Conservation (phyloP, 441 rosid genomes). For the Pelargonium cotyledonis region DNA sequence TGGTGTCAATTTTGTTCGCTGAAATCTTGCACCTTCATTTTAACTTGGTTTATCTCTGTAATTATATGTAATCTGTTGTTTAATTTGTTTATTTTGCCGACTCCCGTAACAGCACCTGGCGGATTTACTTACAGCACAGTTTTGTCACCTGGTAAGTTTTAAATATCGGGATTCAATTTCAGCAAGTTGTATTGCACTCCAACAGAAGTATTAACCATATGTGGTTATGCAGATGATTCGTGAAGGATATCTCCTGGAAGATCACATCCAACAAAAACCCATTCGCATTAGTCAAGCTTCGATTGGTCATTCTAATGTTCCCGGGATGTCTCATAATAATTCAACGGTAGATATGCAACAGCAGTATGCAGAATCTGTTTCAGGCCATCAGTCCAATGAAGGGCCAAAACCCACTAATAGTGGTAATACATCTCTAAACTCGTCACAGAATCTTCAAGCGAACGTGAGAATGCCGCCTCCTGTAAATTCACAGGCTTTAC, state of each 20-base stretch:
- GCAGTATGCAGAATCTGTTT: slow-evolving; percentile 54
- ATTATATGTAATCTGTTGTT: slow-evolving; percentile 10
- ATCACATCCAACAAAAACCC: slow-evolving; percentile 51
- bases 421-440: slow-evolving; percentile 40
- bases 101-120: slow-evolving; percentile 60
- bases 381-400: slow-evolving; percentile 51
- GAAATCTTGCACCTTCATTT: too few species aligned
- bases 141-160: slow-evolving; percentile 62
- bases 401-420: slow-evolving; percentile 46
- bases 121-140: slow-evolving; percentile 80
- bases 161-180: slow-evolving; percentile 12
- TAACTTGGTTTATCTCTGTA: too few species aligned
- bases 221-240: slow-evolving; percentile 56
- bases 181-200: slow-evolving; percentile 14
- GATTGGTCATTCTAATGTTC: slow-evolving; percentile 45
- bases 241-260: slow-evolving; percentile 59
- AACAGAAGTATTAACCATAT: slow-evolving; percentile 20
- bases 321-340: slow-evolving; percentile 46
- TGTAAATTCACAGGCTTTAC: slow-evolving; percentile 64
- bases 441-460: slow-evolving; percentile 45
- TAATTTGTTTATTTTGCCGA: slow-evolving; percentile 29
- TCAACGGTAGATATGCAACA: slow-evolving; percentile 52
- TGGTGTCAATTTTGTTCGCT: too few species aligned
- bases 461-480: slow-evolving; percentile 69
- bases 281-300: slow-evolving; percentile 38